phyloP scores from a whole-genome alignment of 1,284 basidiomycete genomes.

The Heterobasidion annosum region DNA sequence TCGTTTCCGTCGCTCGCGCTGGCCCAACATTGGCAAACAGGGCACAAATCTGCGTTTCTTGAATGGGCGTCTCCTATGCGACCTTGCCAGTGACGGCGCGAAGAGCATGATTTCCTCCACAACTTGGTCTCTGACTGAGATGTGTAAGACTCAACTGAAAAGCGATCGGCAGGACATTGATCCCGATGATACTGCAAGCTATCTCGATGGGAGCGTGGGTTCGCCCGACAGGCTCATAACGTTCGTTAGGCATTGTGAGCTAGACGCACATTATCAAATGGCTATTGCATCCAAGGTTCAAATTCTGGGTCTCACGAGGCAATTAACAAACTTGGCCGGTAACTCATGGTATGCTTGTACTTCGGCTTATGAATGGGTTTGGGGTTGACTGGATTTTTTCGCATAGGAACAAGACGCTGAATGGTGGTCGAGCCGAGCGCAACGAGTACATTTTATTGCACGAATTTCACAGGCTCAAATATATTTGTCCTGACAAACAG shows the following conservation, averaged over 20 bases:
- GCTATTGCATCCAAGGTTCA: conserved; percentile 90
- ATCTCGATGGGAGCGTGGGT: conserved; percentile 81
- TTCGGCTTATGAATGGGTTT: conserved; percentile 2
- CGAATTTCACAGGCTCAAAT: conserved; percentile 95
- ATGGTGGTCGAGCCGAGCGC: conserved; percentile 93
- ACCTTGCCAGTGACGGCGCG: conserved; percentile 89
- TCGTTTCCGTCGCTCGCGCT: conserved; percentile 80
- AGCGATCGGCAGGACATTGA: conserved; percentile 88
- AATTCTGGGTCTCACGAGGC: conserved; percentile 82
- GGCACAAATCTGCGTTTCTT: conserved; percentile 82
- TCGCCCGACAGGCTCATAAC: conserved; percentile 76
- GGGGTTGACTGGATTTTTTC: conserved; percentile 1
- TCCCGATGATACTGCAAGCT: conserved; percentile 88
- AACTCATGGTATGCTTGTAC: conserved; percentile 75
- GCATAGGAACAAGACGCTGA: conserved; percentile 85
- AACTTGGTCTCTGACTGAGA: conserved; percentile 97
- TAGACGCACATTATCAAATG: conserved; percentile 96
- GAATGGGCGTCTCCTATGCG: conserved; percentile 83
- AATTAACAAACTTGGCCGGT: conserved; percentile 95
- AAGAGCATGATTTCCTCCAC: conserved; percentile 94
- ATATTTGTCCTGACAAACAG: conserved; percentile 92
- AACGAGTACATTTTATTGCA: conserved; percentile 99
- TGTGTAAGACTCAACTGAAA: conserved; percentile 88
- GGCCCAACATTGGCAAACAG: conserved; percentile 77
- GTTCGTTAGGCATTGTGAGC: conserved; percentile 88